A percentile compares a stretch with the other conserved stretches of the same genome.
Conservation (phyloP, 2,329 filamentous ascomycete species). For the Arthrobotrys megalospora region DNA sequence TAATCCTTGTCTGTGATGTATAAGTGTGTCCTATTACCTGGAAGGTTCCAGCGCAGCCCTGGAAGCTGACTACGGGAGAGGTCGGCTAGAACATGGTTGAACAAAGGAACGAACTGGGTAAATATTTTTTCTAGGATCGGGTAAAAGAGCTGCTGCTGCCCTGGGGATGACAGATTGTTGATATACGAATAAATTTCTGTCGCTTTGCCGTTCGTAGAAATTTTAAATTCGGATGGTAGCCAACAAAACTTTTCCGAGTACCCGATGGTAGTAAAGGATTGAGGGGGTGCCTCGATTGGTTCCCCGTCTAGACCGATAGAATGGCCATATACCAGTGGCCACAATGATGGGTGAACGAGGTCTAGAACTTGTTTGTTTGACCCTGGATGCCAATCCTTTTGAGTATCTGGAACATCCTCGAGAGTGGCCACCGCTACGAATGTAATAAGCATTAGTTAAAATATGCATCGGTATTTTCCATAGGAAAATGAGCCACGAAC, state of each 20-base stretch:
- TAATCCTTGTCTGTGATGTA: no score
- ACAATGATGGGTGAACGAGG: conserved; percentile 77
- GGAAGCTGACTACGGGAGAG: neutral
- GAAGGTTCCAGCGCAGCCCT: no score
- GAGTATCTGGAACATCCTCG: conserved; percentile 70
- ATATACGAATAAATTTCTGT: conserved; percentile 42
- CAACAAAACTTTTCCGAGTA: conserved; percentile 16
- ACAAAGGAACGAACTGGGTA: conserved; percentile 41
- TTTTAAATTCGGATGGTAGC: conserved; percentile 40
- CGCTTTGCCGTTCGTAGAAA: conserved; percentile 6
- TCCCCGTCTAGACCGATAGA: neutral
- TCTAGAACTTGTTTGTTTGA: conserved; percentile 74
- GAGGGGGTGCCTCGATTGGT: no score
- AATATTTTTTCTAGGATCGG: conserved; percentile 30
- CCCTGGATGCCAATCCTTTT: conserved; percentile 76
- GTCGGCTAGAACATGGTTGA: conserved; percentile 39
- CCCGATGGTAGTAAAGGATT: neutral
- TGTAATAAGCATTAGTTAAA: neutral
- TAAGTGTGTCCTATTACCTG: no score
- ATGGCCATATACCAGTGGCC: conserved; percentile 73
- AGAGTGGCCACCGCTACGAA: conserved; percentile 68
- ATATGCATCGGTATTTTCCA: conserved; percentile 63
- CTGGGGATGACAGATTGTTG: conserved; percentile 26
- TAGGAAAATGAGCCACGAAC: neutral
- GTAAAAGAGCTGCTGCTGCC: conserved; percentile 25